A percentile compares a stretch with the other conserved stretches of the same genome.
Evolutionary conservation across 768 basidiomycete genomes (phyloP).

Genomic region (Steccherinum ochraceum): DNA sequence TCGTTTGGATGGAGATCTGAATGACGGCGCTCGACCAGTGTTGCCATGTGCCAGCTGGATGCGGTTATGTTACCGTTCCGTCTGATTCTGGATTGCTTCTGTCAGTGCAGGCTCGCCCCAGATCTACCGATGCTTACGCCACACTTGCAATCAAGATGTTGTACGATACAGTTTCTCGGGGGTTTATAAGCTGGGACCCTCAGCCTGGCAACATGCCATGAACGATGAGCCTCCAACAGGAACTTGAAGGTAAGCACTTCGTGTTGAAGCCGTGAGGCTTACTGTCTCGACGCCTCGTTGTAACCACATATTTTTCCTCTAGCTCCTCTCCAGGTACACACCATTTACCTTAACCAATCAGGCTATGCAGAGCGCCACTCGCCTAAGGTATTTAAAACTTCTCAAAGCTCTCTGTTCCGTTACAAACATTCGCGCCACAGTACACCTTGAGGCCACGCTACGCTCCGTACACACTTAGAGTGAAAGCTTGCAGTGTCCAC

Average conservation of each 20-base stretch:
- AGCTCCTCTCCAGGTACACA: not conserved
- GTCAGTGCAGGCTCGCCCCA: too few relatives aligned
- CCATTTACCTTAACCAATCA: not conserved
- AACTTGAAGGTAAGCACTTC: not conserved
- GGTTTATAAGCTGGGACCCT: not conserved
- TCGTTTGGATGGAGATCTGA: too few relatives aligned
- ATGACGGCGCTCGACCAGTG: too few relatives aligned
- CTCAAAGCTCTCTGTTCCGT: not conserved
- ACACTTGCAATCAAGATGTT: not conserved
- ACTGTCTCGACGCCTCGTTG: not conserved
- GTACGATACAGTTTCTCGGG: not conserved
- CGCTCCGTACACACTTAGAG: not conserved
- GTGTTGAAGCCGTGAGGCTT: not conserved
- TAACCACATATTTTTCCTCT: not conserved
- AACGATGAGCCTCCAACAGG: not conserved
- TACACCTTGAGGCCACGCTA: not conserved
- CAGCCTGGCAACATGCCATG: not conserved
- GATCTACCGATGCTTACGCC: not conserved
- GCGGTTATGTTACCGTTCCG: not conserved
- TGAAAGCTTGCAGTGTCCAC: too few relatives aligned
- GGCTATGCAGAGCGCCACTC: not conserved
- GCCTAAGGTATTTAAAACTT: not conserved
- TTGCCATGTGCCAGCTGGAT: not conserved
- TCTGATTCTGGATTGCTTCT: not conserved
- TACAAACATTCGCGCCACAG: not conserved